Percentiles rank a stretch among this genome's conserved stretches.
Conservation (phyloP, 306 rosid genomes). For the Quillaja saponaria region DNA sequence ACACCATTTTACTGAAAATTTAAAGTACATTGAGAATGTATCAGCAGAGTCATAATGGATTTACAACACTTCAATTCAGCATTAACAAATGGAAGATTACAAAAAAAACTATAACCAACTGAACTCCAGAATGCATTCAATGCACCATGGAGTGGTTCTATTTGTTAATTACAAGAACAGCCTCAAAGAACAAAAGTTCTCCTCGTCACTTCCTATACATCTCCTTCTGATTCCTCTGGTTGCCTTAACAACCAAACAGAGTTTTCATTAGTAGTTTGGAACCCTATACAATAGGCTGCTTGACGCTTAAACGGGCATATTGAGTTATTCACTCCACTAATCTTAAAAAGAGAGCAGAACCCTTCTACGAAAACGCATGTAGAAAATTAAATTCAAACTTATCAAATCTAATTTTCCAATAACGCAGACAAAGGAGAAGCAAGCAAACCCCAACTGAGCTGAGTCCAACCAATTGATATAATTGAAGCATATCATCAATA, state of each 20-base stretch:
- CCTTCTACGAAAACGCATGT: too few species aligned
- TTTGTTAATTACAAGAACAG: not conserved
- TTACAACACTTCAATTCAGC: not conserved
- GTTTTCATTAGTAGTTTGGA: not conserved
- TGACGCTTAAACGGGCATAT: too few species aligned
- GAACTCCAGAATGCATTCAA: slow-evolving; percentile 13
- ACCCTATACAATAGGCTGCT: too few species aligned
- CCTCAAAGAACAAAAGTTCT: slow-evolving; percentile 1
- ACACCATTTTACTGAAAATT: slow-evolving; percentile 54
- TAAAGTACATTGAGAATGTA: slow-evolving; percentile 19
- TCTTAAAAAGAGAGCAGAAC: not conserved
- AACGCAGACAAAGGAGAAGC: not conserved
- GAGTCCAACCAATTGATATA: slow-evolving; percentile 6
- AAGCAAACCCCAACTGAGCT: slow-evolving; percentile 12
- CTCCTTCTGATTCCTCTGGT: too few species aligned
- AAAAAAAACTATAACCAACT: slow-evolving; percentile 10
- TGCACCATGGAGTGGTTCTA: not conserved
- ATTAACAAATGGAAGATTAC: not conserved
- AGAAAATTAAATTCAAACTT: too few species aligned
- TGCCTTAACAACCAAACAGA: slow-evolving; percentile 3
- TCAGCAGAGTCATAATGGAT: slow-evolving; percentile 16
- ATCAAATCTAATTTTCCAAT: too few species aligned
- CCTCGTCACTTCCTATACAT: not conserved
- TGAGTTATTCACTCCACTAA: too few species aligned
- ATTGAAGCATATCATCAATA: slow-evolving; percentile 1